Evolutionary conservation across 768 basidiomycete genomes (phyloP), one percentile per base, ranked within the genome.

Genomic region (Mycena kentingensis): DNA sequence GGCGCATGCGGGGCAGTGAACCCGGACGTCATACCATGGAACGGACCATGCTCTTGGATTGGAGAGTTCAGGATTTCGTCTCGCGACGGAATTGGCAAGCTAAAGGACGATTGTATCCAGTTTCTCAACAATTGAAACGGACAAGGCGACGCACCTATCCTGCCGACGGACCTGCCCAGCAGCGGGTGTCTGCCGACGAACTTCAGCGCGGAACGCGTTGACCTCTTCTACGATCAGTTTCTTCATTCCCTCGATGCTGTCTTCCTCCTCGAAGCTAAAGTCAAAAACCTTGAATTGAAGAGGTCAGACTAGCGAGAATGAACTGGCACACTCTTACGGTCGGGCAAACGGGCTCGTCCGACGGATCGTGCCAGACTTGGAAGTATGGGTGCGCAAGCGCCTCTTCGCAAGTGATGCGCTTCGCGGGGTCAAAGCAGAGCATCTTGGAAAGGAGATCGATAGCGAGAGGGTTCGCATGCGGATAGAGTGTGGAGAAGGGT

Each of bases 231-330:
- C 84, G 61, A 99, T 99, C 67, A 98, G 71, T 57, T 82, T 84
- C 71, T 96, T 91, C 97, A 99, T 99, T 8, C 97, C 97, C 38
- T 95, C 93, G 58, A 95, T 95, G 51, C 84, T 85, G 55, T 99
- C 97, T 72, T 98, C 97, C 58, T 90, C 88, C 72, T 99, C 97
- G 62, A 99, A 99, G 16, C 84, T 79, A 65, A 99, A 98, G 70
- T 98, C 93, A 61, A 99, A 98, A 77, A 88, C 85, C 88, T 92
- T 58, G 12, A 45, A 63, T 51, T 16, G 24, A 3, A 45, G 25
- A 26, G 39, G 46, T 53, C 35, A 46, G 27, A 38, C 19, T 36
- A 26, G 13, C n/a, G 16, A n/a, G 1, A 27, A 36, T 25, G 12
- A 29, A 2, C 18, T 16, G 43, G n/a, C n/a, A n/a, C 3, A 39